Evolutionary conservation across 257 asterid species (phyloP).

Genomic region (Plantago elongata): DNA sequence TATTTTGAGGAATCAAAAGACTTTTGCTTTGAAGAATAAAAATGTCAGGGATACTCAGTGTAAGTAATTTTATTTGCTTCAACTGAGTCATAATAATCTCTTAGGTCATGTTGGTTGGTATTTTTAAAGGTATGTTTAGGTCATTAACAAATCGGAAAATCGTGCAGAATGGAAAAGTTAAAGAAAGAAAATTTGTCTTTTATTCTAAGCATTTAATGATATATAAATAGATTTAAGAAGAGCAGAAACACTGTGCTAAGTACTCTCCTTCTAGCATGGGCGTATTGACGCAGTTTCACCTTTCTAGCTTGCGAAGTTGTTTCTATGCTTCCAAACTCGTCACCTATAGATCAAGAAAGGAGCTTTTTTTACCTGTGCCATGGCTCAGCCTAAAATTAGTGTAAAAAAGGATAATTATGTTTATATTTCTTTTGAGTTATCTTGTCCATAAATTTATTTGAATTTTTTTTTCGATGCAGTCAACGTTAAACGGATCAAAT

Average conservation of each 20-base stretch:
- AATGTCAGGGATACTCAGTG: constrained; percentile 52
- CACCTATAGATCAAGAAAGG: too few species aligned
- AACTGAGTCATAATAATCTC: constrained; percentile 7
- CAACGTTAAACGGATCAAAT: constrained; percentile 66
- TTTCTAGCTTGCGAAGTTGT: too few species aligned
- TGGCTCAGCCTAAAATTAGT: background rate
- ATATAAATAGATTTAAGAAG: background rate
- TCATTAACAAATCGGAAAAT: background rate
- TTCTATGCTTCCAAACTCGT: too few species aligned
- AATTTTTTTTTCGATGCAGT: constrained; percentile 45
- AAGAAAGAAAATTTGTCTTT: background rate
- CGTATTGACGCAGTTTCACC: too few species aligned
- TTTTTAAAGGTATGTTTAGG: constrained; percentile 8
- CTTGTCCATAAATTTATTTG: constrained; percentile 11
- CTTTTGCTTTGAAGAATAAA: background rate
- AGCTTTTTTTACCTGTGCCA: too few species aligned
- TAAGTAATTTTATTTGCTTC: constrained; percentile 25
- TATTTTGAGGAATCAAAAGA: constrained; percentile 25
- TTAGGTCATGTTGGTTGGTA: background rate
- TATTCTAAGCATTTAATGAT: background rate
- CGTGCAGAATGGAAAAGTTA: background rate
- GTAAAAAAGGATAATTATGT: background rate
- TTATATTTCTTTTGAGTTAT: constrained; percentile 19
- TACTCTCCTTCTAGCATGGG: too few species aligned
- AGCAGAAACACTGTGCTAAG: background rate